A percentile compares a stretch with the other conserved stretches of the same genome.
These are phyloP conservation scores for Erythrophleum ivorense DNA, from an alignment of 331 rosid species.

Conservation along the genomic window DNA sequence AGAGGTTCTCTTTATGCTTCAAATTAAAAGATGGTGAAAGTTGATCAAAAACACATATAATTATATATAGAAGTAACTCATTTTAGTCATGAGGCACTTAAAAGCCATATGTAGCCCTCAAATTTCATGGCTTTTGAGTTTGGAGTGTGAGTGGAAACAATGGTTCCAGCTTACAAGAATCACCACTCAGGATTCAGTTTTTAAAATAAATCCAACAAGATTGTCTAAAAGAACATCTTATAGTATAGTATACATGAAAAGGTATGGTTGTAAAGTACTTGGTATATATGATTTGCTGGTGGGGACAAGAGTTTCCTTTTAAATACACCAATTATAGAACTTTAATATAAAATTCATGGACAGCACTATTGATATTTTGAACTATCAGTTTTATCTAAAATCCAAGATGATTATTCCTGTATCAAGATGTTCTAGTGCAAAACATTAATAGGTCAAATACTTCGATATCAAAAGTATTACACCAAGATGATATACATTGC, in stretches of 20 bases:
- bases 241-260: background rate
- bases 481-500: too few species aligned
- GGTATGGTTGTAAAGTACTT: background rate
- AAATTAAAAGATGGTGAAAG: constrained; percentile 26
- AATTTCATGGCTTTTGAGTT: constrained; percentile 44
- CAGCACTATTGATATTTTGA: background rate
- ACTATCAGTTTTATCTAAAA: constrained; percentile 23
- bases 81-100: constrained; percentile 16
- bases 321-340: background rate
- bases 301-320: background rate
- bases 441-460: too few species aligned
- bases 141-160: constrained; percentile 38
- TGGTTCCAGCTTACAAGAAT: background rate
- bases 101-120: constrained; percentile 39
- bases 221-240: background rate
- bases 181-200: constrained; percentile 13
- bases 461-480: too few species aligned
- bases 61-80: background rate
- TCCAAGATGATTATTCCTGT: background rate
- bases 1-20: constrained; percentile 6
- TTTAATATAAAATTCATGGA: background rate
- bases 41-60: background rate
- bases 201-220: background rate
- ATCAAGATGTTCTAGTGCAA: too few species aligned
- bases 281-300: constrained; percentile 2